Conservation (phyloP, 495 filamentous ascomycete species). For the Rhypophila decipiens region DNA sequence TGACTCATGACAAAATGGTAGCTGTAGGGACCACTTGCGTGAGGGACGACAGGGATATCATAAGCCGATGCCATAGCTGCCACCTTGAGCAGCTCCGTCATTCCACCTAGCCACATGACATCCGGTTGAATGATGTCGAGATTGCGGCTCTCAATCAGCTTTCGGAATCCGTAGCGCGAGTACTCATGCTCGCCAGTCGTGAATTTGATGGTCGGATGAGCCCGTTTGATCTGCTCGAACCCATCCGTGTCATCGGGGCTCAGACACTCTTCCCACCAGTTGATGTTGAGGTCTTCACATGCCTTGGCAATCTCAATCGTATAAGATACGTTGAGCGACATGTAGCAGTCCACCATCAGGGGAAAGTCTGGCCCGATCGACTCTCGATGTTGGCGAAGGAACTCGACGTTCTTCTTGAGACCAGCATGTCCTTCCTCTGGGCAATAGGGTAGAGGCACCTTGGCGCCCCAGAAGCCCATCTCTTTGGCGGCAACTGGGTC, state of each 20-base stretch:
- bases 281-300: constrained; percentile 73
- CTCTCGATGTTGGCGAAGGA: constrained; percentile 75
- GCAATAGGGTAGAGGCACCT: constrained; percentile 81
- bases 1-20: constrained; percentile 93
- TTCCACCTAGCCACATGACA: constrained; percentile 91
- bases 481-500: constrained; percentile 69
- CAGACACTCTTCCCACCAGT: constrained; percentile 96
- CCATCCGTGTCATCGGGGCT: constrained; percentile 86
- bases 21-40: constrained; percentile 85
- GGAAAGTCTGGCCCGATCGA: constrained; percentile 84
- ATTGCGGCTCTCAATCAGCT: constrained; percentile 85
- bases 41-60: constrained; percentile 89
- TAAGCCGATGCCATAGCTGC: constrained; percentile 85
- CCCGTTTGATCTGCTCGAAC: constrained; percentile 78
- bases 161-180: constrained; percentile 87
- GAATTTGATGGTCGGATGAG: constrained; percentile 86
- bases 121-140: constrained; percentile 91
- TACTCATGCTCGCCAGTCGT: constrained; percentile 95
- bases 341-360: constrained; percentile 93
- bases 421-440: constrained; percentile 79
- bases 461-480: constrained; percentile 83
- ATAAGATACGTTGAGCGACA: constrained; percentile 87
- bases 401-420: constrained; percentile 81
- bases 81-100: constrained; percentile 87
- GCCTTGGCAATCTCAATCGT: constrained; percentile 84